Evolutionary conservation across 2,329 filamentous ascomycete species (phyloP).

Genomic region (Epichloe brachyelytri): DNA sequence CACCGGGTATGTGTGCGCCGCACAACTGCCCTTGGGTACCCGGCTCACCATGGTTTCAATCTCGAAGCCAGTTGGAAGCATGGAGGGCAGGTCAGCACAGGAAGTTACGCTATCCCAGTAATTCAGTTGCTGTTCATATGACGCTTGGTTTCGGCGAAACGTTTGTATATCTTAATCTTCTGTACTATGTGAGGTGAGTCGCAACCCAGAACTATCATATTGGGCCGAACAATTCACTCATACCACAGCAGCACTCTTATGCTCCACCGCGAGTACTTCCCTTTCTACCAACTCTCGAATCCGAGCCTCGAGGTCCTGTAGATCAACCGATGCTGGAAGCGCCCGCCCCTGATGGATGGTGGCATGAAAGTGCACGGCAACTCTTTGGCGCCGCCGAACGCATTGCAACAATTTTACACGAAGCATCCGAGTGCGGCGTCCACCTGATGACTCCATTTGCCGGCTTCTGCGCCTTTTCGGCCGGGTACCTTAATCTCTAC

Average conservation of each 20-base stretch:
- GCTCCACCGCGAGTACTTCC: constrained; percentile 30
- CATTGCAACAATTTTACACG: constrained; percentile 22
- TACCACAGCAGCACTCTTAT: constrained; percentile 21
- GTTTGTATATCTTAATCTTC: constrained; percentile 28
- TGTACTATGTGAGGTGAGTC: constrained; percentile 29
- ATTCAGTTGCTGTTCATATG: constrained; percentile 24
- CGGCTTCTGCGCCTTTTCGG: constrained; percentile 33
- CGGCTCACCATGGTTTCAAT: constrained; percentile 21
- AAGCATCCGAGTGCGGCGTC: constrained; percentile 23
- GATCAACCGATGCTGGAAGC: constrained; percentile 27
- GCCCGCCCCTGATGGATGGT: constrained; percentile 25
- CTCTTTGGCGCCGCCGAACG: constrained; percentile 24
- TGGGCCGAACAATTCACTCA: not conserved
- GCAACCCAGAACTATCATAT: not conserved
- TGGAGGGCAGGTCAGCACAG: constrained; percentile 25
- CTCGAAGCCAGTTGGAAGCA: constrained; percentile 15
- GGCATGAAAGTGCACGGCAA: constrained; percentile 24
- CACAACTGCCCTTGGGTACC: constrained; percentile 27
- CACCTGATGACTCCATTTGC: constrained; percentile 28
- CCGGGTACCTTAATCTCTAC: constrained; percentile 29
- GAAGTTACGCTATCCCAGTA: constrained; percentile 23
- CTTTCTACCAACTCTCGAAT: constrained; percentile 24
- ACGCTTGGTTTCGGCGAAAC: constrained; percentile 27
- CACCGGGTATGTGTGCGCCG: constrained; percentile 24
- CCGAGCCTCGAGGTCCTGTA: constrained; percentile 23